Conservation (phyloP, 148 eudicot genomes). For the Persicaria tinctoria region DNA sequence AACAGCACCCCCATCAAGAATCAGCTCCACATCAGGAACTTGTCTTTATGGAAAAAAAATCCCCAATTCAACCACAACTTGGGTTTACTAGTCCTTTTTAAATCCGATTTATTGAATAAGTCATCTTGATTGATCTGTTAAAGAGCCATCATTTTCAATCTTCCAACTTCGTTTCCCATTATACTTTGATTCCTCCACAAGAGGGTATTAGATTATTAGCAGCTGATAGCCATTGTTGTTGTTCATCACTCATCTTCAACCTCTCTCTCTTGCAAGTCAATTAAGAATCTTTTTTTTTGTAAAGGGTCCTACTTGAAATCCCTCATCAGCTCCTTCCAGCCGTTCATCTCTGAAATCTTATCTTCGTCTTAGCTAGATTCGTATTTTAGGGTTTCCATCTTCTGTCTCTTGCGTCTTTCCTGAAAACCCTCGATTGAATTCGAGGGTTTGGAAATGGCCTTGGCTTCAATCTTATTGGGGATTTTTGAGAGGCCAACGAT, state of each 20-base stretch:
- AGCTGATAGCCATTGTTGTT: background rate
- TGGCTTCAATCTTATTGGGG: slow-evolving; percentile 40
- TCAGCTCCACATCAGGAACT: slow-evolving; percentile 7
- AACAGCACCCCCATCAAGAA: background rate
- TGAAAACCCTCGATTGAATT: slow-evolving; percentile 19
- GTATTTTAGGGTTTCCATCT: background rate
- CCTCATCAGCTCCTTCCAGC: slow-evolving; percentile 13
- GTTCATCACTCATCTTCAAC: background rate
- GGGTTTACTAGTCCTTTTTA: background rate
- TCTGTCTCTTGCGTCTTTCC: too few relatives aligned
- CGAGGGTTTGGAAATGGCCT: slow-evolving; percentile 32
- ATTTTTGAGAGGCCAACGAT: slow-evolving; percentile 38
- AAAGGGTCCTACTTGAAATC: slow-evolving; percentile 30
- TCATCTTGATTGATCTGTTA: background rate
- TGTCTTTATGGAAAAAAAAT: background rate
- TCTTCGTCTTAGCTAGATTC: slow-evolving; percentile 8
- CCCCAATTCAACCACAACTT: background rate
- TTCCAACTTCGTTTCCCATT: background rate
- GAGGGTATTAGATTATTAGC: background rate
- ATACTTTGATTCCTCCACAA: background rate
- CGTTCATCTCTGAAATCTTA: slow-evolving; percentile 37
- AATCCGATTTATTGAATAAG: background rate
- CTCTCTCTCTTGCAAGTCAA: background rate
- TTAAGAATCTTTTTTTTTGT: background rate
- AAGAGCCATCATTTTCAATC: slow-evolving; percentile 5